Evolutionary conservation across 331 rosid genomes (phyloP), one percentile per base, ranked within the genome.

Genomic region (Prunus yedoensis): DNA sequence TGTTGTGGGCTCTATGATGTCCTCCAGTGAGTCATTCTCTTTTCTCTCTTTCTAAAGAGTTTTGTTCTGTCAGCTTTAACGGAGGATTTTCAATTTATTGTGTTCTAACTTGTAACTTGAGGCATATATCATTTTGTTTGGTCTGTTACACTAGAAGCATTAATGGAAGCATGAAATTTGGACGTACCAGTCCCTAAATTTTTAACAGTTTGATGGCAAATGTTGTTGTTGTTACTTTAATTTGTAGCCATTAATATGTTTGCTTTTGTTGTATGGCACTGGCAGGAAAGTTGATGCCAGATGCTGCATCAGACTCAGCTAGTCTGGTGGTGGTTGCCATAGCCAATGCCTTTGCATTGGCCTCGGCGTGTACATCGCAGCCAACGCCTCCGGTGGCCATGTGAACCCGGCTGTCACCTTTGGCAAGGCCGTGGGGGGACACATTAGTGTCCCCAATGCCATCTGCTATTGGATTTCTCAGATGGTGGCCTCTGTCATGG

Each of bases 381-480:
- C 87, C 83, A 90, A 84, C 56, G 50, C 84, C 74, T 91, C 97
- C 0, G 96, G 97, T 0, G 99, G 99, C 53, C 99, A 94, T 10
- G 91, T 88, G n/a, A 94, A 92, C 50, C 99, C 96, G 7, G 99
- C 96, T 0, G 96, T 94, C 71, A 94, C 99, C 0, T 94, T 94
- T 0, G 93, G 84, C 51, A 91, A 83, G 93, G 96, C 89, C 0
- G 84, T 94, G 0, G 95, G 95, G 46, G 96, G 97, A 13, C 99
- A 90, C 78, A 83, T 92, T 41, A 85, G 89, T 41, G 86, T 94
- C 18, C 90, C 90, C 8, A 83, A 88, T 27, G 99, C 97, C 68
- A 85, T 94, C 66, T 85, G 92, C 50, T 94, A 92, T 61, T 94
- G 96, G 92, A 53, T 85, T 56, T 72, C 97, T 25, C 97, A 94